Conservation (phyloP, 2,329 filamentous ascomycete genomes). For the Cladosporium austrohemisphaericum region DNA sequence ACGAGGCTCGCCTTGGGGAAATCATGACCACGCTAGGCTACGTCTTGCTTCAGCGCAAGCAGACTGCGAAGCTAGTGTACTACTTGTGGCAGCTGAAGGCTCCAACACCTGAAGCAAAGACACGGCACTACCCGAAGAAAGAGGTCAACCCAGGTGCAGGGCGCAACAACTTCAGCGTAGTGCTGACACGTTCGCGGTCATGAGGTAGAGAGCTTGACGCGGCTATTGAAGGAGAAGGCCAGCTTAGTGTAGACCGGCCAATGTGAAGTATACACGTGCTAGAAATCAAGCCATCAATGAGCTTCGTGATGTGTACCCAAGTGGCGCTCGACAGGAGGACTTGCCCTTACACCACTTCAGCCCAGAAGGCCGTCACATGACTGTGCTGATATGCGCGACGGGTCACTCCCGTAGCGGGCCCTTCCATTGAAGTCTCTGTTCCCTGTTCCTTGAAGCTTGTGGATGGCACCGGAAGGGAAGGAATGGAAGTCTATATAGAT, state of each 20-base stretch:
- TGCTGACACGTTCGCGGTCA: conserved; percentile 46
- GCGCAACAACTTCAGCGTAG: conserved; percentile 88
- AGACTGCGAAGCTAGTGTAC: conserved; percentile 80
- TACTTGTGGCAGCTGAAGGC: conserved; percentile 68
- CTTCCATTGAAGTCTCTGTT: conserved; percentile 7
- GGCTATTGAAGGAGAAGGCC: conserved; percentile 3
- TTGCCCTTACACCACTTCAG: conserved; percentile 8
- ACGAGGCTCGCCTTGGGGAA: conserved; percentile 61
- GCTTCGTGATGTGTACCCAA: too few species aligned
- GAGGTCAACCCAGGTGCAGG: conserved; percentile 70
- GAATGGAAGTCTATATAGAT: too few species aligned
- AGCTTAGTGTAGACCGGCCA: background rate
- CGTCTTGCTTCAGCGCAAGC: conserved; percentile 60
- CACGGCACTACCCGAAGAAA: conserved; percentile 60
- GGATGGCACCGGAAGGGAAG: too few species aligned
- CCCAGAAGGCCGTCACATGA: conserved; percentile 1
- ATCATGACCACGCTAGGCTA: conserved; percentile 82
- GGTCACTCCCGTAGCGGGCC: conserved; percentile 14
- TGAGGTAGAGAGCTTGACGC: background rate
- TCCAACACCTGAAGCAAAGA: conserved; percentile 22
- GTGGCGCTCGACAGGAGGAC: too few species aligned
- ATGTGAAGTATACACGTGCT: background rate
- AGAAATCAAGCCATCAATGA: background rate
- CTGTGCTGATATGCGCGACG: conserved; percentile 10
- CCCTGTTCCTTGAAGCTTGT: background rate